Percentiles rank a stretch among this genome's conserved stretches.
phyloP scores from a whole-genome alignment of 495 filamentous ascomycete genomes.

The Echria macrotheca region DNA sequence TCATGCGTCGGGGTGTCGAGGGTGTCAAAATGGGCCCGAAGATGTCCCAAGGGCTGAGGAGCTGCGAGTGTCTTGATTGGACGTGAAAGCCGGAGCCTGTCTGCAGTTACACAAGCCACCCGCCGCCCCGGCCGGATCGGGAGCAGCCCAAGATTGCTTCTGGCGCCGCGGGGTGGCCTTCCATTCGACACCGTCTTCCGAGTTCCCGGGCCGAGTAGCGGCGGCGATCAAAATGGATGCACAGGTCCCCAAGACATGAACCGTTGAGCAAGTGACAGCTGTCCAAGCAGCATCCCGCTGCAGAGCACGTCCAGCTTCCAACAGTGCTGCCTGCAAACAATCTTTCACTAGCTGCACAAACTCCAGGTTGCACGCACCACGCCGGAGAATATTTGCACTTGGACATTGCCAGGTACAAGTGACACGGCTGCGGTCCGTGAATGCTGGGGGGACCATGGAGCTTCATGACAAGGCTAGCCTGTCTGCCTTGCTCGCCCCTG shows the following conservation, averaged over 20 bases:
- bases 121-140: constrained; percentile 3
- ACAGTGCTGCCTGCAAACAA: no score
- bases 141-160: neutral
- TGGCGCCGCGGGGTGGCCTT: neutral
- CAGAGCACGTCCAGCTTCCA: no score
- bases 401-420: no score
- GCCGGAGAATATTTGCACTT: no score
- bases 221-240: constrained; percentile 2
- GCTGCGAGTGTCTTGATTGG: neutral
- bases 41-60: neutral
- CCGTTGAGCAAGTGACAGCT: no score
- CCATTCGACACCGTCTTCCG: neutral
- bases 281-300: no score
- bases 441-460: no score
- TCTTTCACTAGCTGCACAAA: no score
- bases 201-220: constrained; percentile 8
- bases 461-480: neutral
- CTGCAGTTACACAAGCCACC: no score
- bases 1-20: constrained; percentile 20
- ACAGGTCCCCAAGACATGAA: no score
- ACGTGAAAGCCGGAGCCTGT: neutral
- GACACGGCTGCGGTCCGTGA: no score
- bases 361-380: no score
- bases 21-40: neutral
- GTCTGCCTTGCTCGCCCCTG: constrained; percentile 1